phyloP scores from a whole-genome alignment of 202 grass and related monocot genomes.

The Carex sylvatica region DNA sequence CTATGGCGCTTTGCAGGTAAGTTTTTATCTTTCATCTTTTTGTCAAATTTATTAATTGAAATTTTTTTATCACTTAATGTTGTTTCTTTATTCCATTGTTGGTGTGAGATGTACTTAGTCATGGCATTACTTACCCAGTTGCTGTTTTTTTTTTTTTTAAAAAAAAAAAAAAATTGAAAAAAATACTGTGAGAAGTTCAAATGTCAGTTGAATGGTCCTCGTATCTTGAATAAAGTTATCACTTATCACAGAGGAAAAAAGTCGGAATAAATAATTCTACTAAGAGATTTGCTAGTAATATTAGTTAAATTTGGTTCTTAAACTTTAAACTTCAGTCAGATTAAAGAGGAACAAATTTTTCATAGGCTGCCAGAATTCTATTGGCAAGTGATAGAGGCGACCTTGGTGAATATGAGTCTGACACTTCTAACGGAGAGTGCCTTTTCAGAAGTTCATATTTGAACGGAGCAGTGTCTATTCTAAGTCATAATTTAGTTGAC shows the following conservation, averaged over 20 bases:
- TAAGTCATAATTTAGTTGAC: constrained; percentile 42
- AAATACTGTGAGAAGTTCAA: constrained; percentile 1
- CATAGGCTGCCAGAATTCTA: constrained; percentile 58
- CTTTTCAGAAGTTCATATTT: constrained; percentile 47
- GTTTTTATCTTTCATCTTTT: constrained; percentile 28
- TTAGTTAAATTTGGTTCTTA: not conserved
- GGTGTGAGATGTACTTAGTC: not conserved
- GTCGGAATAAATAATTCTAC: not conserved
- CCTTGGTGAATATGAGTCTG: constrained; percentile 28
- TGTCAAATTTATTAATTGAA: constrained; percentile 5
- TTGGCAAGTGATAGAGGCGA: constrained; percentile 34
- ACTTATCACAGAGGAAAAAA: not conserved
- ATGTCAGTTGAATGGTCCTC: not conserved
- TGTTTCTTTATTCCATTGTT: not conserved
- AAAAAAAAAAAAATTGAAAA: not conserved
- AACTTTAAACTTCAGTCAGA: not conserved
- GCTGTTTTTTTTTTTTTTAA: not conserved
- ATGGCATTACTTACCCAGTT: not conserved
- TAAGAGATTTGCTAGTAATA: not conserved
- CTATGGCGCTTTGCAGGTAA: constrained; percentile 81
- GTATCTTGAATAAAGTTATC: not conserved
- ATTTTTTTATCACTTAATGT: not conserved
- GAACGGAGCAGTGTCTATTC: constrained; percentile 54
- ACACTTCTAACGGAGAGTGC: constrained; percentile 7
- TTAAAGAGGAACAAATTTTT: not conserved